Evolutionary conservation across 176 grass and related monocot genomes (phyloP), one percentile per base, ranked within the genome.

Genomic region (Triticum turgidum): DNA sequence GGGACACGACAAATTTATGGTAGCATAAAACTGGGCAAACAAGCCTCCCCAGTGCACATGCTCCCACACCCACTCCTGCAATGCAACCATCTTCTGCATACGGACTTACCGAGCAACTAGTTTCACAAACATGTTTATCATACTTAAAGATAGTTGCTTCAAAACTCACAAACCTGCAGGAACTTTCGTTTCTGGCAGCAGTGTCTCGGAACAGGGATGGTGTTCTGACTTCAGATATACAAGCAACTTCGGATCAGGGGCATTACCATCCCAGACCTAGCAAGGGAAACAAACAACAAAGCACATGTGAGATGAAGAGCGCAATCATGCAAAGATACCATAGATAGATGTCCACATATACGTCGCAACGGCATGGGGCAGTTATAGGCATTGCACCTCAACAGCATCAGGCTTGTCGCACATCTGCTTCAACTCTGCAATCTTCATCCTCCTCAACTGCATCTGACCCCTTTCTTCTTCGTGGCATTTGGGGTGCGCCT

Each of bases 101-200:
- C n/a, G 0, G n/a, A 62, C 61, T 22, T 9, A 59, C 54, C 0
- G 54, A 59, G 54, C 18, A 59, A 59, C 54, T 59, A 62, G n/a
- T n/a, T n/a, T n/a, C n/a, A n/a, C n/a, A n/a, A n/a, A n/a, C n/a
- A n/a, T n/a, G n/a, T n/a, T n/a, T 62, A 62, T 0, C 61, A 62
- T 62, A 62, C 61, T 21, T 1, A 62, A 62, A n/a, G 0, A 11
- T 24, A 62, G n/a, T 0, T 62, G 61, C 4, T n/a, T 11, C 61
- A 62, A 11, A 62, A 62, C 10, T 76, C 7, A 86, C 65, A 81
- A 77, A 95, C 93, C 88, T 95, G 93, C 59, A n/a, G 52, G 56
- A 89, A 95, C 45, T 95, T 95, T 3, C 90, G 75, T 69, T 95
- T 92, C 58, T 95, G 90, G 72, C 85, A 92, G 76, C 90, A 95